These are phyloP conservation scores for Chaetomium cochliodes DNA, from an alignment of 495 filamentous ascomycete species.

Conservation along the genomic window DNA sequence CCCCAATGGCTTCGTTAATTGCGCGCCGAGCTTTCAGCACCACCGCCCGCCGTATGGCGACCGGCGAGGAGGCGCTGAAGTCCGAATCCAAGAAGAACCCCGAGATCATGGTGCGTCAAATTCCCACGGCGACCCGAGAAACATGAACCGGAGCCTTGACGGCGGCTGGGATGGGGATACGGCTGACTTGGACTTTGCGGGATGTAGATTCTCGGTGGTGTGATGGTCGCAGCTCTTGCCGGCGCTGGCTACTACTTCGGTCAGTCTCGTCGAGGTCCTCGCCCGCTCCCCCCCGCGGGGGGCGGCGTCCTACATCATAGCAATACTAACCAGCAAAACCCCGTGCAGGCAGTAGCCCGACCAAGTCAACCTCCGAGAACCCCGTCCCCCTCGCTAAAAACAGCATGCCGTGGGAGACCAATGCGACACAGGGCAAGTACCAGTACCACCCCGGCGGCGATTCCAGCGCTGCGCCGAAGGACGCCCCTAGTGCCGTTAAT, in stretches of 20 bases:
- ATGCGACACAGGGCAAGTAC: constrained; percentile 69
- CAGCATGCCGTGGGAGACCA: constrained; percentile 87
- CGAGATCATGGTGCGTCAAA: constrained; percentile 49
- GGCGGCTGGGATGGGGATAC: background rate
- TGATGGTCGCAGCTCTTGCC: constrained; percentile 86
- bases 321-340: constrained; percentile 25
- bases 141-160: background rate
- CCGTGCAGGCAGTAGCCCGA: constrained; percentile 73
- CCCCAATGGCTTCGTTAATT: constrained; percentile 49
- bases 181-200: constrained; percentile 25
- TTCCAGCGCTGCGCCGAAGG: constrained; percentile 67
- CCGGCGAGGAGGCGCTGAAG: constrained; percentile 45
- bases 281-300: background rate
- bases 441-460: constrained; percentile 90
- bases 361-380: constrained; percentile 76
- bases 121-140: constrained; percentile 15
- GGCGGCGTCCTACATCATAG: background rate
- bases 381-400: constrained; percentile 67
- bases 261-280: constrained; percentile 34
- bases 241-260: constrained; percentile 87
- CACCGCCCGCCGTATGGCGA: constrained; percentile 43
- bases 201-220: constrained; percentile 74
- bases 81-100: constrained; percentile 53
- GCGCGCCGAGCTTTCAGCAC: constrained; percentile 51
- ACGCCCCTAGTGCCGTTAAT: constrained; percentile 93